phyloP scores from a whole-genome alignment of 139 green algal species.

The Dunaliella primolecta region DNA sequence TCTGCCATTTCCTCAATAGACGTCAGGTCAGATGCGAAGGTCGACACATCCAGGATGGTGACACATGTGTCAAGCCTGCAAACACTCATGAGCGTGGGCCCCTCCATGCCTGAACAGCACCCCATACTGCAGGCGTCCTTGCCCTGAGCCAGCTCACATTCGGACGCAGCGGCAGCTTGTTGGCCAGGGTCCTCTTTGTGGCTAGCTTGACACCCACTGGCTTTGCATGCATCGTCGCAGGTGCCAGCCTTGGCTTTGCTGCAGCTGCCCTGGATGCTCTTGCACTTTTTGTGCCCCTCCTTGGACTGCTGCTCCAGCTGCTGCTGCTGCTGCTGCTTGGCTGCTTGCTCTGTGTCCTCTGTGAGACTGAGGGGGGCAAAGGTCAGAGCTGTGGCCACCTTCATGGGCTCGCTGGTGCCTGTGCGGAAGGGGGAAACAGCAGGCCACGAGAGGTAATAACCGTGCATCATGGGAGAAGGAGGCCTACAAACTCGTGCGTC shows the following conservation, averaged over 20 bases:
- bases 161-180: neutral
- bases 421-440: too few species aligned
- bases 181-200: too few species aligned
- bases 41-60: neutral
- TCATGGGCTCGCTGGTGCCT: constrained; percentile 64
- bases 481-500: too few species aligned
- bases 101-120: neutral
- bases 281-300: neutral
- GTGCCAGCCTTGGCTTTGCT: neutral
- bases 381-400: constrained; percentile 30
- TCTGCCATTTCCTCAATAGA: neutral
- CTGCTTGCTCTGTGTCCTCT: neutral
- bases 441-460: too few species aligned
- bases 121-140: neutral
- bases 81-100: neutral
- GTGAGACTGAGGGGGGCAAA: neutral
- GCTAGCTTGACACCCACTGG: too few species aligned
- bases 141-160: neutral
- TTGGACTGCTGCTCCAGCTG: neutral
- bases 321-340: too few species aligned
- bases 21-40: neutral
- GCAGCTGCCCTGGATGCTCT: neutral
- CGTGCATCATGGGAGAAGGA: too few species aligned
- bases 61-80: neutral
- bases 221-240: too few species aligned